Percentiles rank a stretch among this genome's conserved stretches.
Evolutionary conservation across 2,329 filamentous ascomycete species (phyloP).

Genomic region (Fusarium stilboides): DNA sequence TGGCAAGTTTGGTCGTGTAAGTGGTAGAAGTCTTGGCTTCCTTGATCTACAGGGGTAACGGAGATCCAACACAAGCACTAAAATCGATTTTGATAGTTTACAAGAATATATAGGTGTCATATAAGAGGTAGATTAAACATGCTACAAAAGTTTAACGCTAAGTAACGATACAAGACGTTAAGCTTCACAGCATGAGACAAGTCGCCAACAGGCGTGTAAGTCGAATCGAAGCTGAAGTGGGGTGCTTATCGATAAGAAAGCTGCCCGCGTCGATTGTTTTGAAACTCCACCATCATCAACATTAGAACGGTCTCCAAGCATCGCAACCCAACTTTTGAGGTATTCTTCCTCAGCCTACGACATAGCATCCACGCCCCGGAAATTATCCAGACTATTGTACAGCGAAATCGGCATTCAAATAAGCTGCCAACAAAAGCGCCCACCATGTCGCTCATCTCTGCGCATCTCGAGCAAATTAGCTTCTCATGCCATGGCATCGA

Average conservation of each 20-base stretch:
- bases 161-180: neutral
- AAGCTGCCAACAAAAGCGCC: neutral
- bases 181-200: neutral
- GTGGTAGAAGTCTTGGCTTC: constrained; percentile 3
- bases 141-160: no score
- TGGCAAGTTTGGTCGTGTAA: neutral
- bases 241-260: constrained; percentile 42
- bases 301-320: constrained; percentile 9
- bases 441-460: constrained; percentile 77
- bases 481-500: constrained; percentile 83
- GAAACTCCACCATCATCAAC: constrained; percentile 37
- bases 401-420: neutral
- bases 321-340: neutral
- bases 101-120: no score
- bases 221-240: constrained; percentile 2
- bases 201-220: constrained; percentile 9
- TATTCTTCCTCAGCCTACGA: neutral
- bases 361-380: no score
- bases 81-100: no score
- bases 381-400: no score
- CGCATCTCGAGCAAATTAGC: constrained; percentile 82
- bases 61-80: neutral
- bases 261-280: constrained; percentile 37
- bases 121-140: no score
- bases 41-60: constrained; percentile 6